phyloP scores from a whole-genome alignment of 208 protist species.

The Tritrichomonas musculus region DNA sequence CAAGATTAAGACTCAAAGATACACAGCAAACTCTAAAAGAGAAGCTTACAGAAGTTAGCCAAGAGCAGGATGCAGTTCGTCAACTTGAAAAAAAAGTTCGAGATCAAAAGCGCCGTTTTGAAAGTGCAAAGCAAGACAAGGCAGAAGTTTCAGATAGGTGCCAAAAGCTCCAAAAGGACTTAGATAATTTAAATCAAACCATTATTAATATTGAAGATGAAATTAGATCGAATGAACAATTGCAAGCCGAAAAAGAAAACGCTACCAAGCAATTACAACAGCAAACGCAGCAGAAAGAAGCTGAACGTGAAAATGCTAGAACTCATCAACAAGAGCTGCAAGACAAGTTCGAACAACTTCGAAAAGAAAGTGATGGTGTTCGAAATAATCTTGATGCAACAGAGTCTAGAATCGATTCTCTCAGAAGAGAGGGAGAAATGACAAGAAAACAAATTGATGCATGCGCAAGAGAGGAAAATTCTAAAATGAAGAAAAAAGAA shows the following conservation, averaged over 20 bases:
- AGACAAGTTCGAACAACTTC: not conserved
- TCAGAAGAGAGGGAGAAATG: not conserved
- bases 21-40: not conserved
- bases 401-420: not conserved
- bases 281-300: not conserved
- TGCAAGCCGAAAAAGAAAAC: not conserved
- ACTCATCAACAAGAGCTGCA: not conserved
- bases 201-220: not conserved
- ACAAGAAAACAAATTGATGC: not conserved
- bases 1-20: not conserved
- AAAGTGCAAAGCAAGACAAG: not conserved
- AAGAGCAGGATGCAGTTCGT: not conserved
- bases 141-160: not conserved
- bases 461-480: not conserved
- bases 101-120: not conserved
- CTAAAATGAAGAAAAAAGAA: not conserved
- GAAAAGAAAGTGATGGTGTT: not conserved
- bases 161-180: not conserved
- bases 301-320: not conserved
- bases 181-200: not conserved
- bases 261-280: not conserved
- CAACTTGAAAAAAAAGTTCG: slow-evolving; percentile 10
- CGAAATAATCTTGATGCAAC: not conserved
- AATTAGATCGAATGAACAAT: not conserved
- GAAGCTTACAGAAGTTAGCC: not conserved